Evolutionary conservation across 768 basidiomycete species (phyloP), one percentile per base, ranked within the genome.

Genomic region (Phanerodontia chrysosporium): DNA sequence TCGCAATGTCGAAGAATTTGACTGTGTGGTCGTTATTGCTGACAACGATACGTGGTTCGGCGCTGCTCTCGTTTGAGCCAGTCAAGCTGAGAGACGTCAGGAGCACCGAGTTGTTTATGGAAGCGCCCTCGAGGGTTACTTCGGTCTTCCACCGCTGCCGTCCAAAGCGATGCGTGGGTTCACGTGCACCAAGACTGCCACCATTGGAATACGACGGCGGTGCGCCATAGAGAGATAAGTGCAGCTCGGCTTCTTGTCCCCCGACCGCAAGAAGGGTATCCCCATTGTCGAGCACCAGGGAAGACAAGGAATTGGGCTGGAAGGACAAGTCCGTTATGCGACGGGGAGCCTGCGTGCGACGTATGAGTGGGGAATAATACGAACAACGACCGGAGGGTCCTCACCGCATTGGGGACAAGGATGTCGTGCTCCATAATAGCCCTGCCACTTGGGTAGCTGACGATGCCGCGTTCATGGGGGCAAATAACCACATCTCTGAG

Each of bases 11-110:
- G 68, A 89, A 95, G 66, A 95, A 84, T 70, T 85, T 88, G 66
- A 96, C 83, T 0, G 83, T 83, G 55, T 80, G 79, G 67, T 95
- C 93, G 70, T 97, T 97, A 68, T 95, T 95, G 74, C 87, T 90
- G 61, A 95, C 84, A 25, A 84, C 81, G 45, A 95, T 78, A 8
- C 92, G 78, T 0, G 92, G 92, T 65, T 92, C 89, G 9, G 80
- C 78, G 62, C 82, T 83, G 69, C 82, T 85, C 68, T 87, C 76
- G 60, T 83, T 73, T 22, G 86, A 83, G 32, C 77, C 76, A 10
- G 84, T 80, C 35, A 88, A 72, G 64, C 78, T 83, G 59, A 89
- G 73, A 18, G 85, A 84, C 53, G 86, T 83, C 57, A 92, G 75
- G 58, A 76, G 65, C 24, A 93, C 84, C 6, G 89, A 89, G 70